Base-by-base conservation (phyloP, 371 early-diverging fungal species). In the Sporodiniella umbellata region DNA sequence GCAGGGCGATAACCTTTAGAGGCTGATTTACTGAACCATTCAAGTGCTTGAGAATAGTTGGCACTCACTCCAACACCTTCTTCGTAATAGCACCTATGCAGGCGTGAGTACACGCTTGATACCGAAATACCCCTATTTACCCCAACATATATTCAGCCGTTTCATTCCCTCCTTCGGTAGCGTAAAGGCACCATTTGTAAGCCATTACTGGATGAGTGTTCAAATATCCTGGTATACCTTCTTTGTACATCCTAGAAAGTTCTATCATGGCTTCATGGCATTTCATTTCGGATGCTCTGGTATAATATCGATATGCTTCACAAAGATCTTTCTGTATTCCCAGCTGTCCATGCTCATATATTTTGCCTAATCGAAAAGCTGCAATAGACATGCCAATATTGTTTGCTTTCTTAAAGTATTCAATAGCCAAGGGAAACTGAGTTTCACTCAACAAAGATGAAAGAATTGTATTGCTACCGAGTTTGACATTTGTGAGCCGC, bases 81-180 rank as follows among this genome's bases (percentile, higher is more conserved):
- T 25, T 67, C 67, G 47, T 59, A 54, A 45, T 62, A 67, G 7
- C 39, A 50, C 5, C 66, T 66, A 33, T 11, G 11, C 1, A 33
- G 42, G 18, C 28, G 12, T 15, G 2, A 12, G 15, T 31, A 43
- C 8, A 2, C 2, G 7, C 6, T 4, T 22, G 14, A 5, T 8
- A 25, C 22, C 22, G 18, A 43, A 12, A 14, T 19, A 8, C 5
- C 12, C 5, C 2, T 25, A 17, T 23, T 50, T 69, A 75, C 76
- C 76, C 76, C 28, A 75, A 26, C 5, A 48, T 53, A 51, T 62
- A 75, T 42, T 72, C 70, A 2, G 76, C 76, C 17, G 56, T 42
- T 42, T 50, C 54, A 25, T 59, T 46, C 0, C 68, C 72, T 10
- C 56, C 52, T 19, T 64, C 64, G 19, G 76, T 60, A 17, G 68